Percentiles rank a stretch among this genome's conserved stretches.
Conservation (phyloP, 345 rosid genomes). For the Eucalyptus fibrosa region DNA sequence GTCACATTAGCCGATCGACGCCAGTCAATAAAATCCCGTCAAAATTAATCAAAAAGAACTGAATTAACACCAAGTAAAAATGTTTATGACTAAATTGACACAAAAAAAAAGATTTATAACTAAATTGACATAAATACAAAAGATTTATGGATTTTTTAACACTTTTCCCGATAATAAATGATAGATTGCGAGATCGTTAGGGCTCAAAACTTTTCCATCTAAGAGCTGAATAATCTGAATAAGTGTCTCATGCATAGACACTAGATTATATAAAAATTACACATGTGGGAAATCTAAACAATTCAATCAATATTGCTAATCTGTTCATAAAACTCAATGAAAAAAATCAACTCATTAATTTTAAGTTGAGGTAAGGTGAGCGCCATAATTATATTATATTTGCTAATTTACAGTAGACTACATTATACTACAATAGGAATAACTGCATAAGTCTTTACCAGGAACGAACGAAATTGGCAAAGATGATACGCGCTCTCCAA, state of each 20-base stretch:
- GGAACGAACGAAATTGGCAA: neutral
- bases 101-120: too few species aligned
- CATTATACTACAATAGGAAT: neutral
- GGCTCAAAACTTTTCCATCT: neutral
- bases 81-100: too few species aligned
- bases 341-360: neutral
- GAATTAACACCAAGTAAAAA: too few species aligned
- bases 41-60: too few species aligned
- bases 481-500: neutral
- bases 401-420: neutral
- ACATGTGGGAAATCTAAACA: neutral
- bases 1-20: accelerated
- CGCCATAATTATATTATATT: neutral
- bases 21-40: accelerated
- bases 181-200: neutral
- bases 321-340: neutral
- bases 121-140: too few species aligned
- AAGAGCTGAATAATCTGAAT: neutral
- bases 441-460: neutral
- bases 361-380: neutral
- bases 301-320: neutral
- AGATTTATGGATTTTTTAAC: too few species aligned
- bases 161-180: neutral
- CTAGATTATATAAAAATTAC: neutral
- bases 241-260: neutral